These are phyloP conservation scores for Hypoxylon fuscum DNA, from an alignment of 495 filamentous ascomycete species.

Conservation along the genomic window DNA sequence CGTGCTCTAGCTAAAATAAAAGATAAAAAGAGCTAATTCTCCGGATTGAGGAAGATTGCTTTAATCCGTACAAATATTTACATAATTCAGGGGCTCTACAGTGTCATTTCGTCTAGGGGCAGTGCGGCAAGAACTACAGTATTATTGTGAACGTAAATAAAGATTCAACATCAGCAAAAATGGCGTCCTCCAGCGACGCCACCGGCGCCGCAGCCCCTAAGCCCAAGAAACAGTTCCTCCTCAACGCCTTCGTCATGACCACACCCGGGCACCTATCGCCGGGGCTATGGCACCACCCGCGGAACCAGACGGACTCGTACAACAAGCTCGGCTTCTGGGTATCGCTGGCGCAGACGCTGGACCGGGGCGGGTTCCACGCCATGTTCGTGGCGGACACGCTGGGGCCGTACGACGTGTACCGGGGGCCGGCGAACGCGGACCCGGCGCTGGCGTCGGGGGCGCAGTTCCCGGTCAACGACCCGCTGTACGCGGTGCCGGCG, in stretches of 20 bases:
- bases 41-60: too few relatives aligned
- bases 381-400: slow-evolving; percentile 62
- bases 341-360: slow-evolving; percentile 53
- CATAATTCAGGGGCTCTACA: too few relatives aligned
- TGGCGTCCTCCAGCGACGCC: slow-evolving; percentile 29
- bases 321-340: slow-evolving; percentile 55
- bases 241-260: slow-evolving; percentile 69
- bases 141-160: background rate
- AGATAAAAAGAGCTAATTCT: background rate
- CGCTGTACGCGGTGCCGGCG: slow-evolving; percentile 46
- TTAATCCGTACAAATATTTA: too few relatives aligned
- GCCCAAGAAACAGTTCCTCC: slow-evolving; percentile 59
- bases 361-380: slow-evolving; percentile 60
- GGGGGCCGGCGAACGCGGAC: slow-evolving; percentile 62
- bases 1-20: background rate
- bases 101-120: too few relatives aligned
- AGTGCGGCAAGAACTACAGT: too few relatives aligned
- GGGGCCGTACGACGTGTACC: slow-evolving; percentile 67
- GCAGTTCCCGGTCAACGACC: slow-evolving; percentile 68
- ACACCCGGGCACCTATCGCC: slow-evolving; percentile 60
- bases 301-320: slow-evolving; percentile 62
- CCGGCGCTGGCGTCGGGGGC: slow-evolving; percentile 63
- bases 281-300: slow-evolving; percentile 63
- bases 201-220: slow-evolving; percentile 8
- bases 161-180: slow-evolving; percentile 1